A percentile compares a stretch with the other conserved stretches of the same genome.
phyloP scores from a whole-genome alignment of 371 early-diverging fungal genomes.

The Mortierella sp. region DNA sequence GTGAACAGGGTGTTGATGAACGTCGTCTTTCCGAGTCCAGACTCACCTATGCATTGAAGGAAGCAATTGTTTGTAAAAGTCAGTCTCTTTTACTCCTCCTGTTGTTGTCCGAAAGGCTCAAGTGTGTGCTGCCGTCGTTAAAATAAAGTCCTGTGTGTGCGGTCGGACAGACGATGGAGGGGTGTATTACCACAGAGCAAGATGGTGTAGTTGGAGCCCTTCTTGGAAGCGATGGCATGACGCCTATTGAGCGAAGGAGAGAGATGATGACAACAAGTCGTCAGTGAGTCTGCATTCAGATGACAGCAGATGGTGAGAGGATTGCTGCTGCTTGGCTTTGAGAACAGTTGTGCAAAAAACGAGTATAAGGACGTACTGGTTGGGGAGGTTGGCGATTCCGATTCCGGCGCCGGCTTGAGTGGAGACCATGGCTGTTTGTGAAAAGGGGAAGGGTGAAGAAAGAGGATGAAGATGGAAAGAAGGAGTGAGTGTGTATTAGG shows the following conservation, averaged over 20 bases:
- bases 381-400: constrained; percentile 98
- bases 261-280: not conserved
- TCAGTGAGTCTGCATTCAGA: not conserved
- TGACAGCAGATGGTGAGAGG: not conserved
- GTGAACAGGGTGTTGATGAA: constrained; percentile 93
- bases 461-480: not conserved
- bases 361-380: constrained; percentile 70
- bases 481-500: not conserved
- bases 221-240: constrained; percentile 9
- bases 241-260: not conserved
- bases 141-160: not conserved
- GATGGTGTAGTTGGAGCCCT: constrained; percentile 8
- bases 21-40: constrained; percentile 91
- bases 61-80: not conserved
- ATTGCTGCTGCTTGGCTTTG: not conserved
- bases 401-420: constrained; percentile 77
- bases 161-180: not conserved
- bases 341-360: not conserved
- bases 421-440: constrained; percentile 59
- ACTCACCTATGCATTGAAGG: constrained; percentile 61
- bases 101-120: not conserved
- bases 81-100: not conserved
- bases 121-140: not conserved
- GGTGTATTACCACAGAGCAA: constrained; percentile 9
- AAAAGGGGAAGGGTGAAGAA: not conserved